Conservation (phyloP, 139 green algal species). For the Zygnema circumcarinatum region DNA sequence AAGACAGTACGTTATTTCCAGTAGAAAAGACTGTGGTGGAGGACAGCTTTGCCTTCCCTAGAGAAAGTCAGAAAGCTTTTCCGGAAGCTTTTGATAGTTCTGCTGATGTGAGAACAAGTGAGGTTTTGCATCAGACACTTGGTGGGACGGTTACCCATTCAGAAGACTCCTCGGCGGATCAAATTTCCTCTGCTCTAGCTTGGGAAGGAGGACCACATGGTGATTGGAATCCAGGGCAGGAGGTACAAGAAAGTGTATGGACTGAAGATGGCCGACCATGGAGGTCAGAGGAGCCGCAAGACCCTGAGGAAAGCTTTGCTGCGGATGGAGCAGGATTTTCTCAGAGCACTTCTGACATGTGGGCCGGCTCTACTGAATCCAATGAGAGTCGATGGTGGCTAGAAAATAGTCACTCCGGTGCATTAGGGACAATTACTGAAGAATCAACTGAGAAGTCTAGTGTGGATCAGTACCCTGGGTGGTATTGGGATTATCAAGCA, state of each 20-base stretch:
- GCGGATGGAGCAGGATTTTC: neutral
- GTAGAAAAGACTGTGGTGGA: too few relatives aligned
- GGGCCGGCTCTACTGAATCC: neutral
- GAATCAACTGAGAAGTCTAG: neutral
- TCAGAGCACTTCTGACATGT: neutral
- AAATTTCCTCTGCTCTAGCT: too few relatives aligned
- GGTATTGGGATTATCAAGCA: conserved; percentile 41
- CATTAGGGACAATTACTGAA: neutral
- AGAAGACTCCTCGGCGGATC: too few relatives aligned
- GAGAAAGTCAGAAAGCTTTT: too few relatives aligned
- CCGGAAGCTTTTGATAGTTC: too few relatives aligned
- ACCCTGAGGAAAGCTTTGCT: neutral
- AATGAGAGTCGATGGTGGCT: neutral
- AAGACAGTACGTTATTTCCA: too few relatives aligned
- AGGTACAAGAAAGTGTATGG: neutral
- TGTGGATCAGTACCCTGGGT: conserved; percentile 39
- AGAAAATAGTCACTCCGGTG: neutral
- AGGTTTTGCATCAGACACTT: too few relatives aligned
- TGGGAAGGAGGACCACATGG: too few relatives aligned
- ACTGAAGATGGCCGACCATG: neutral
- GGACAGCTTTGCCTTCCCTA: too few relatives aligned
- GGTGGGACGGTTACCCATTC: too few relatives aligned
- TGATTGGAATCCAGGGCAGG: neutral
- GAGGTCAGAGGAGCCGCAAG: neutral
- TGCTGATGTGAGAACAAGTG: too few relatives aligned